Conservation (phyloP, 768 basidiomycete genomes). For the Mycena olivaceomarginata region DNA sequence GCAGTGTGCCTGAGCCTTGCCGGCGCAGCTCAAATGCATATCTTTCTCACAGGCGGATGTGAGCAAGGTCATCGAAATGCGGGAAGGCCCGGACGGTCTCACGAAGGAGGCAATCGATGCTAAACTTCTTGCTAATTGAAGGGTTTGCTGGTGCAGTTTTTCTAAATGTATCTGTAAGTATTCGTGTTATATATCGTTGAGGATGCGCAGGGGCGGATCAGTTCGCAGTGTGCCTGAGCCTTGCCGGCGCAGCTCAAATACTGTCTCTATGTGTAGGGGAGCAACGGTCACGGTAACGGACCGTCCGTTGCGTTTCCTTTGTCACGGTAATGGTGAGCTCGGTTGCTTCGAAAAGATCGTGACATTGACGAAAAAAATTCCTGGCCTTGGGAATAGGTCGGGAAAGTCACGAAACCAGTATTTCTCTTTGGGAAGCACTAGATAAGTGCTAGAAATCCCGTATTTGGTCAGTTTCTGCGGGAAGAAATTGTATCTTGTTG, state of each 20-base stretch:
- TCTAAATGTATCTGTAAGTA: neutral
- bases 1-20: conserved; percentile 48
- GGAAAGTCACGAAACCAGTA: no score
- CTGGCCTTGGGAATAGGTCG: no score
- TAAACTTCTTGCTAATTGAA: conserved; percentile 62
- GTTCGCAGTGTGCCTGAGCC: conserved; percentile 52
- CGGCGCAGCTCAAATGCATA: conserved; percentile 4
- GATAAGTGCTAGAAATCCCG: no score
- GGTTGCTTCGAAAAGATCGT: no score
- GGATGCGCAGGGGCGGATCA: conserved; percentile 15
- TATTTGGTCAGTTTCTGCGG: no score
- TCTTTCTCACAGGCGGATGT: conserved; percentile 75
- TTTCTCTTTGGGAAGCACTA: no score
- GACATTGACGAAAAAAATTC: no score
- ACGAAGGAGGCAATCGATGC: conserved; percentile 84
- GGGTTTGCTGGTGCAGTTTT: neutral
- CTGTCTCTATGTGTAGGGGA: no score
- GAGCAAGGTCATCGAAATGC: conserved; percentile 86
- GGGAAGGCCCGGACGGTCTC: conserved; percentile 88
- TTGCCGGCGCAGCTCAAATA: conserved; percentile 9
- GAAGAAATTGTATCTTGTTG: no score
- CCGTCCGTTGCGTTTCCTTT: no score
- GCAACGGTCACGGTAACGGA: no score
- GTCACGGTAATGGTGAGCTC: no score
- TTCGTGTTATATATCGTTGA: neutral